phyloP scores from a whole-genome alignment of 2,329 filamentous ascomycete species.

The Orbilia ellipsospora region DNA sequence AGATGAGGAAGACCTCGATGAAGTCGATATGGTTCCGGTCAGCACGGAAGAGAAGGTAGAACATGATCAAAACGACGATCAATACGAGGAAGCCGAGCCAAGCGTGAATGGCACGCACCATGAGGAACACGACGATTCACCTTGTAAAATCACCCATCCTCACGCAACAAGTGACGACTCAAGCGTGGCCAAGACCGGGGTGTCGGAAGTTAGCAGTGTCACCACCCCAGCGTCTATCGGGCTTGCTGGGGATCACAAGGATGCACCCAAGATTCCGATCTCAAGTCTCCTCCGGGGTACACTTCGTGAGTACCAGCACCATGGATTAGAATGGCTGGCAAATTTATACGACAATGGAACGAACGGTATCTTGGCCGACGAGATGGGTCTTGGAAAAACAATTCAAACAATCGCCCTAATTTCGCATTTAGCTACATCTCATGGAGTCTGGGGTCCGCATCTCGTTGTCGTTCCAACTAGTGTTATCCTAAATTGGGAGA shows the following conservation, averaged over 20 bases:
- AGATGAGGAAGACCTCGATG: constrained; percentile 57
- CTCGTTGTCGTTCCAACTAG: constrained; percentile 96
- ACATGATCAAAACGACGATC: constrained; percentile 56
- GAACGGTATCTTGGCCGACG: constrained; percentile 95
- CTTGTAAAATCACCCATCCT: constrained; percentile 40
- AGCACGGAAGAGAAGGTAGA: constrained; percentile 9
- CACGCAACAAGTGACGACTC: constrained; percentile 55
- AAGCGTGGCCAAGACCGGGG: constrained; percentile 56
- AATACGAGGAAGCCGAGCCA: constrained; percentile 33
- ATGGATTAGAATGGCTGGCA: constrained; percentile 96
- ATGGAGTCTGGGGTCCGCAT: constrained; percentile 95
- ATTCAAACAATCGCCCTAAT: constrained; percentile 96
- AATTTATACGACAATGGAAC: constrained; percentile 91
- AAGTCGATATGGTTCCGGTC: constrained; percentile 56
- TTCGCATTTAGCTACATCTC: constrained; percentile 88
- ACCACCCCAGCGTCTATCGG: constrained; percentile 54
- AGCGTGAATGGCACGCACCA: constrained; percentile 35
- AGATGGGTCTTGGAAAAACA: constrained; percentile 96
- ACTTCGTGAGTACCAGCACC: constrained; percentile 94
- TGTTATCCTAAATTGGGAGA: constrained; percentile 99
- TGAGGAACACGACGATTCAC: constrained; percentile 11
- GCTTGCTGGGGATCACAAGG: constrained; percentile 32
- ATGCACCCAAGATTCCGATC: constrained; percentile 72
- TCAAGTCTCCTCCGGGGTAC: constrained; percentile 87
- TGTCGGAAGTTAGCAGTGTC: constrained; percentile 59